These are phyloP conservation scores for Suhomyces emberorum DNA, from an alignment of 805 yeast genomes.

Conservation along the genomic window DNA sequence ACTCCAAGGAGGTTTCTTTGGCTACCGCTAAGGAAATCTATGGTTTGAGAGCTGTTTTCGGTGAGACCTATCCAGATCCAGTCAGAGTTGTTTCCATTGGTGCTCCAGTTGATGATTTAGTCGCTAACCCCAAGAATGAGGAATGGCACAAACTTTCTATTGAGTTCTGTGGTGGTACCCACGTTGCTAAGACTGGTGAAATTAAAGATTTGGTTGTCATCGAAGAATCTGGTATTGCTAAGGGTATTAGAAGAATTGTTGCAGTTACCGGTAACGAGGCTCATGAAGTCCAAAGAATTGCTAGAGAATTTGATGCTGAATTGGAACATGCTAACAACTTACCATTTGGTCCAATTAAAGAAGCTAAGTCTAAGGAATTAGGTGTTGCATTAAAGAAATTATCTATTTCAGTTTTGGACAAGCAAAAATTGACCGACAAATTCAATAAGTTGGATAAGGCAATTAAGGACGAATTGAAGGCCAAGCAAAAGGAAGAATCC, in stretches of 20 bases:
- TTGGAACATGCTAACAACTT: slow-evolving; percentile 59
- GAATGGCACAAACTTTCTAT: slow-evolving; percentile 79
- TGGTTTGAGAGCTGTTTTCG: slow-evolving; percentile 96
- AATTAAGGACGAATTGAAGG: slow-evolving; percentile 83
- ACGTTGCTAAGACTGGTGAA: slow-evolving; percentile 87
- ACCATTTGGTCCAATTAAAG: slow-evolving; percentile 75
- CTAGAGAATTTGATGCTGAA: slow-evolving; percentile 62
- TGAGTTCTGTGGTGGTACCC: slow-evolving; percentile 99
- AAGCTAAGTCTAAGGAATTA: slow-evolving; percentile 74
- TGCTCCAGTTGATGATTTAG: slow-evolving; percentile 76
- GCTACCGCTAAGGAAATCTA: slow-evolving; percentile 66
- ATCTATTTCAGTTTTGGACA: slow-evolving; percentile 75
- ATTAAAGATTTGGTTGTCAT: slow-evolving; percentile 85
- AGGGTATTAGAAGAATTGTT: slow-evolving; percentile 97
- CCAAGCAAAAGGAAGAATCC: slow-evolving; percentile 82
- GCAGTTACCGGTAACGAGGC: slow-evolving; percentile 95
- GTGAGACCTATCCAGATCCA: slow-evolving; percentile 98
- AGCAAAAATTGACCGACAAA: slow-evolving; percentile 68
- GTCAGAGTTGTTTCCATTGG: slow-evolving; percentile 98
- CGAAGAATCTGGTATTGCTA: slow-evolving; percentile 97
- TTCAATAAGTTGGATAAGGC: slow-evolving; percentile 79
- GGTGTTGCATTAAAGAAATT: slow-evolving; percentile 83
- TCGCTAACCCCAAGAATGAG: slow-evolving; percentile 63
- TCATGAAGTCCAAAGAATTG: slow-evolving; percentile 81
- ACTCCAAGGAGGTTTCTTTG: slow-evolving; percentile 77